A percentile compares a stretch with the other conserved stretches of the same genome.
Evolutionary conservation across 805 yeast species (phyloP).

Genomic region (Candida succiphila): DNA sequence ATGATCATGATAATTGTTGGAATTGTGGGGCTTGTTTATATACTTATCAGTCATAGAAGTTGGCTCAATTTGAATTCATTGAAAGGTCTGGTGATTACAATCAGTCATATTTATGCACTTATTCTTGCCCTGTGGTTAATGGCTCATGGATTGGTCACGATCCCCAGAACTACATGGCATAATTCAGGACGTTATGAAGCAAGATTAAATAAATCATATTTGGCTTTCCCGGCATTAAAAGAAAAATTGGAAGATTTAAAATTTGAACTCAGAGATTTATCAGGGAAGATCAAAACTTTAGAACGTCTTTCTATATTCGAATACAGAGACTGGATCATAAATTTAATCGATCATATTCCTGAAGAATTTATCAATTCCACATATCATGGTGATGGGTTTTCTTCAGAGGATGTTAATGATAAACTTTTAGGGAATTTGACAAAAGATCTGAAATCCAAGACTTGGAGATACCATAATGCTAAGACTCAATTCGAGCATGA

Average conservation of each 20-base stretch:
- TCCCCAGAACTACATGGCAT: conserved; percentile 39
- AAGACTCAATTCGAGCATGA: conserved; percentile 46
- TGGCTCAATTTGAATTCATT: conserved; percentile 33
- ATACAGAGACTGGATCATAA: conserved; percentile 57
- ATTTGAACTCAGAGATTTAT: conserved; percentile 51
- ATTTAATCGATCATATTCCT: conserved; percentile 37
- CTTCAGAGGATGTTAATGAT: conserved; percentile 25
- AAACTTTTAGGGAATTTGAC: conserved; percentile 41
- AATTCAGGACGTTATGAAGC: conserved; percentile 17
- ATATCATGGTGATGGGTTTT: conserved; percentile 15
- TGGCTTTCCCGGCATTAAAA: conserved; percentile 44
- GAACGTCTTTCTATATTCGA: conserved; percentile 33
- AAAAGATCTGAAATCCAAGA: conserved; percentile 38
- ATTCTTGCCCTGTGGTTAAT: conserved; percentile 71
- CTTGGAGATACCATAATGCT: conserved; percentile 42
- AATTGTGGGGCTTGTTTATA: conserved; percentile 45
- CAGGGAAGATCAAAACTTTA: conserved; percentile 46
- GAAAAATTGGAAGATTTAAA: conserved; percentile 58
- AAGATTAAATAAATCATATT: conserved; percentile 27
- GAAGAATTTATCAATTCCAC: conserved; percentile 19
- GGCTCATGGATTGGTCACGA: conserved; percentile 69
- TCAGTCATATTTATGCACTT: conserved; percentile 70
- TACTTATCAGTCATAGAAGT: conserved; percentile 28
- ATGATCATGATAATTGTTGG: conserved; percentile 43
- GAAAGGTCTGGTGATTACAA: conserved; percentile 60